Evolutionary conservation across 2,329 filamentous ascomycete species (phyloP).

Genomic region (Keithomyces neogunnii): DNA sequence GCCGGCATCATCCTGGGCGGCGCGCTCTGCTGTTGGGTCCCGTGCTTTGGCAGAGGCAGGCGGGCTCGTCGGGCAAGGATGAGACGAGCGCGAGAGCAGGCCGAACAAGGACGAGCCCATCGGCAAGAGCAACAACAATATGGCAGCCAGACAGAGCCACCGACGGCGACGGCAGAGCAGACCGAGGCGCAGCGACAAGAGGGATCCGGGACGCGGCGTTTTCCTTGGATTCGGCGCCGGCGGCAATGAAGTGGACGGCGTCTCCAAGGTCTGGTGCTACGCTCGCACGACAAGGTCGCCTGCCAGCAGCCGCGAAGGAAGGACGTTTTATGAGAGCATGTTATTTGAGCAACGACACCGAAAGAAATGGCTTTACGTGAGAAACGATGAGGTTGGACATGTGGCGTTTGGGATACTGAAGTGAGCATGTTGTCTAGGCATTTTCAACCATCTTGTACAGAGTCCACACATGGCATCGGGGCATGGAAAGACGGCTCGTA

Average conservation of each 20-base stretch:
- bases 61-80: constrained; percentile 2
- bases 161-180: not conserved
- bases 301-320: too few relatives aligned
- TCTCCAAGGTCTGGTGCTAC: too few relatives aligned
- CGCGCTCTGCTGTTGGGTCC: constrained; percentile 25
- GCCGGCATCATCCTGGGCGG: constrained; percentile 22
- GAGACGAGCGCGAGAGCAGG: not conserved
- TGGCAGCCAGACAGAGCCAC: not conserved
- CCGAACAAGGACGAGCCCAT: not conserved
- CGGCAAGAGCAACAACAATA: not conserved
- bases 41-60: constrained; percentile 17
- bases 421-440: not conserved
- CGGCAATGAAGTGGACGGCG: not conserved
- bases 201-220: not conserved
- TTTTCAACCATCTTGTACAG: not conserved
- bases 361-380: too few relatives aligned
- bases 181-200: not conserved
- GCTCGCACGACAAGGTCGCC: too few relatives aligned
- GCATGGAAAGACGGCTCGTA: not conserved
- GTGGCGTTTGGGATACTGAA: not conserved
- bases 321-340: too few relatives aligned
- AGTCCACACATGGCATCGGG: not conserved
- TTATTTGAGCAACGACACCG: too few relatives aligned
- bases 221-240: not conserved
- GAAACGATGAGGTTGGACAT: not conserved